Conservation (phyloP, 352 stramenopile genomes). For the Pythium volutum region DNA sequence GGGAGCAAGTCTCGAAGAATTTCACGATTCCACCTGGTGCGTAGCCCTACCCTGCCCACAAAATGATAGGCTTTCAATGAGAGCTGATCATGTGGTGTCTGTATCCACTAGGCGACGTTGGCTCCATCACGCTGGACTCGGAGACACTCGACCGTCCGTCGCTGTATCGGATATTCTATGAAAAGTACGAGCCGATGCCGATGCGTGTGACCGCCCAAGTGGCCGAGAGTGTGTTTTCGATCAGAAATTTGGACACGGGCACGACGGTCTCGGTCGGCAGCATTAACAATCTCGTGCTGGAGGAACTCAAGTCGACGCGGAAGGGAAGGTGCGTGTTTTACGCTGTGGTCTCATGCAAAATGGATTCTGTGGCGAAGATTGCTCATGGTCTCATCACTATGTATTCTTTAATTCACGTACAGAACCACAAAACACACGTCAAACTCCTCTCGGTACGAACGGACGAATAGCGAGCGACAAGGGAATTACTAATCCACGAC, state of each 20-base stretch:
- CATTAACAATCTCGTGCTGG: slow-evolving; percentile 77
- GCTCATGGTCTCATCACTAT: neutral
- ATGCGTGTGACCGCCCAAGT: slow-evolving; percentile 50
- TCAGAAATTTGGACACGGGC: slow-evolving; percentile 82
- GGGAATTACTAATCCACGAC: neutral
- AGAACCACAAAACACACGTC: slow-evolving; percentile 56
- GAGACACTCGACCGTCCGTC: slow-evolving; percentile 78
- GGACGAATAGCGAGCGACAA: neutral
- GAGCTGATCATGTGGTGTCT: neutral
- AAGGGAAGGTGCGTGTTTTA: slow-evolving; percentile 26
- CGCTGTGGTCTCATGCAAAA: neutral
- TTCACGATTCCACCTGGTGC: slow-evolving; percentile 74
- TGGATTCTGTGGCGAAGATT: neutral
- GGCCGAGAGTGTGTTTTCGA: slow-evolving; percentile 63
- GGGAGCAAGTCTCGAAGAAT: slow-evolving; percentile 84
- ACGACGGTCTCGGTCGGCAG: slow-evolving; percentile 71
- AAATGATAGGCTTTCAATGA: neutral
- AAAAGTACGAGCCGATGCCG: slow-evolving; percentile 81
- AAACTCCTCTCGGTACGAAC: slow-evolving; percentile 49
- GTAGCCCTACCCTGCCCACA: neutral
- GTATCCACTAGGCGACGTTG: slow-evolving; percentile 40
- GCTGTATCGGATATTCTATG: slow-evolving; percentile 84
- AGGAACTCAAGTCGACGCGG: slow-evolving; percentile 59
- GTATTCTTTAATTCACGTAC: neutral
- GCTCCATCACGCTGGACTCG: slow-evolving; percentile 77